Base-by-base conservation (phyloP, 23 red algal species). In the Chondrus crispus region DNA sequence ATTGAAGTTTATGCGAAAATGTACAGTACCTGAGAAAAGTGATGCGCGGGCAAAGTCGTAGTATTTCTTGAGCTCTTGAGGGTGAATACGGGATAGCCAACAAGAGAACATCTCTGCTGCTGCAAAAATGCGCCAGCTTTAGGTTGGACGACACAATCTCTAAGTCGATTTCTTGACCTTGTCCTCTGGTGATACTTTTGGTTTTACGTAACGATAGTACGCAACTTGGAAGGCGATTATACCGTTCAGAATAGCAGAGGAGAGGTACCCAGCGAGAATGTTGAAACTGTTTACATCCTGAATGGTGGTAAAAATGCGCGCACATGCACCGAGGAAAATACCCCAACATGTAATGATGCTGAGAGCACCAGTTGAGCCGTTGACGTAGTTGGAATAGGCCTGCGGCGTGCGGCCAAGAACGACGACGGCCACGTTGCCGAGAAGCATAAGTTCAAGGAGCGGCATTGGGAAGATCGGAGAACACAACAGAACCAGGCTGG, bases 301-400 rank as follows among this genome's bases (percentile, higher is more conserved):
- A 29, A 95, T 29, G 26, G 96, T 98, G 44, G 96, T 98, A 81
- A 95, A 95, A 33, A 98, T 90, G 28, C 96, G 84, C 5, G 96
- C 91, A 24, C 68, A 75, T 18, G 96, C 93, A 8, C 96, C 96
- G 5, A 94, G 91, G 51, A 93, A 95, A 64, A 98, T 82, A 74
- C 96, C 96, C 52, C 91, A 88, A 53, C 93, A 98, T n/a, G 96
- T 98, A 38, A 89, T 60, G n/a, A 91, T 39, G 26, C 69, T 91
- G 19, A 98, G 82, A 0, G 87, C 53, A 6, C 96, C 96, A 20
- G 92, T 95, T 35, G 80, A 86, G 37, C 88, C 52, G 90, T 87
- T 79, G 19, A 82, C 55, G 16, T 82, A 94, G 74, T 89, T 95
- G 13, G 84, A 76, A 46, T 87, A 89, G 40, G 93, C 86, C 62